Percentiles rank a stretch among this genome's conserved stretches.
Conservation (phyloP, 169 alveolate genomes). For the Plasmodium cynomolgi region DNA sequence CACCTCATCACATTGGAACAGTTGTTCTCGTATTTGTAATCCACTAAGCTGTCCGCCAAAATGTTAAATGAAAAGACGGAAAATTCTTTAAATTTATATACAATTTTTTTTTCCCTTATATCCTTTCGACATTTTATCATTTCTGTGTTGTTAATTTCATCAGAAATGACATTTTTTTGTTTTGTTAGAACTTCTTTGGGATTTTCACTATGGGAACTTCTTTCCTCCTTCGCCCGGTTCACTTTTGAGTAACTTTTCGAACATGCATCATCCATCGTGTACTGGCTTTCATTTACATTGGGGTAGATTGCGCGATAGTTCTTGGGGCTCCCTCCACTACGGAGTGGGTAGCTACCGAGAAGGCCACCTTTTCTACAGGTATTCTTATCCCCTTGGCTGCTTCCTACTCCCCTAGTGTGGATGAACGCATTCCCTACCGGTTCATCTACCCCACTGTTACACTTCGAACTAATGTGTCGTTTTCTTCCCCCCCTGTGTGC, state of each 20-base stretch:
- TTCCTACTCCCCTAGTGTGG: background rate
- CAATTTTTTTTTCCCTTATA: conserved; percentile 9
- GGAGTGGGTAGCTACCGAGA: background rate
- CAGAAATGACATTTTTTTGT: background rate
- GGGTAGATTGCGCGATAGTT: background rate
- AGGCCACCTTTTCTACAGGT: background rate
- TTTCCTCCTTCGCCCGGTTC: background rate
- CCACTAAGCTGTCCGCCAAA: conserved; percentile 85
- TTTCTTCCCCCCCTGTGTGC: background rate
- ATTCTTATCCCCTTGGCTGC: background rate
- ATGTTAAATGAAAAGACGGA: conserved; percentile 78
- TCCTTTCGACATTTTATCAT: background rate
- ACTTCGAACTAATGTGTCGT: background rate
- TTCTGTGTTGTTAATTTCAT: background rate
- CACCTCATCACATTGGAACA: conserved; percentile 82
- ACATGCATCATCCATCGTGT: conserved; percentile 5
- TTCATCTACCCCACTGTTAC: background rate
- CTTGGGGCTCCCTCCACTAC: background rate
- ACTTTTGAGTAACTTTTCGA: background rate
- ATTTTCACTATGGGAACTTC: background rate
- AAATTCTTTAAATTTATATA: conserved; percentile 43
- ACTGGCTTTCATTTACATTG: background rate
- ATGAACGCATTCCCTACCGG: background rate
- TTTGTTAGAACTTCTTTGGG: background rate
- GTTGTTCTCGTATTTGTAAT: conserved; percentile 80